Evolutionary conservation across 2,329 filamentous ascomycete genomes (phyloP).

Genomic region (Dissoconium aciculare): DNA sequence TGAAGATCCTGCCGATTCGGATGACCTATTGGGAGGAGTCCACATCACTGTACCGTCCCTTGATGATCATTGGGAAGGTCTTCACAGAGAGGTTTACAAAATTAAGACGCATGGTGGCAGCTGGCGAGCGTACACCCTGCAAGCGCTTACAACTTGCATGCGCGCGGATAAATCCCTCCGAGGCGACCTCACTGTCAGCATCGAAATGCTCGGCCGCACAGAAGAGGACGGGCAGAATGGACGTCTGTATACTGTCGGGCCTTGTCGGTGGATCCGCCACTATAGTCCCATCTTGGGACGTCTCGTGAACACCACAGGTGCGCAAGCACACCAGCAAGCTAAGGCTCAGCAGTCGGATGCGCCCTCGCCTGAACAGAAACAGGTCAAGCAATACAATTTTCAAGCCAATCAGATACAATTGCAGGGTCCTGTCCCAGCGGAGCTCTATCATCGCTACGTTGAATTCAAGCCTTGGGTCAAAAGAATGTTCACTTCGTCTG

Average conservation of each 20-base stretch:
- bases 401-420: slow-evolving; percentile 88
- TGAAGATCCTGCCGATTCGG: slow-evolving; percentile 71
- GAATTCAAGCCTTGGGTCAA: slow-evolving; percentile 85
- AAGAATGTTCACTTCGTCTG: slow-evolving; percentile 68
- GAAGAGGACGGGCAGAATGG: slow-evolving; percentile 44
- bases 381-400: slow-evolving; percentile 57
- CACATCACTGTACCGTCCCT: slow-evolving; percentile 51
- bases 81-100: slow-evolving; percentile 49
- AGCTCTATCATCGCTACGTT: slow-evolving; percentile 81
- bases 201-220: slow-evolving; percentile 63
- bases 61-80: slow-evolving; percentile 51
- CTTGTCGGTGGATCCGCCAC: slow-evolving; percentile 64
- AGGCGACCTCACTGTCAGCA: slow-evolving; percentile 56
- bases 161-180: slow-evolving; percentile 49
- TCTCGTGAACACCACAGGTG: slow-evolving; percentile 50
- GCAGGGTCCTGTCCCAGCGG: slow-evolving; percentile 61
- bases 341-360: slow-evolving; percentile 9
- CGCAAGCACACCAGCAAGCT: slow-evolving; percentile 29
- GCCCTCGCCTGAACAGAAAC: slow-evolving; percentile 29
- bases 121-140: slow-evolving; percentile 69
- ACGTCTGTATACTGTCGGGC: slow-evolving; percentile 64
- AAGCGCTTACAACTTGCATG: slow-evolving; percentile 51
- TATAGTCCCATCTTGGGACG: slow-evolving; percentile 80
- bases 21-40: slow-evolving; percentile 78
- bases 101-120: slow-evolving; percentile 75